phyloP scores from a whole-genome alignment of 2,329 filamentous ascomycete species.

The Grosmannia serpens region DNA sequence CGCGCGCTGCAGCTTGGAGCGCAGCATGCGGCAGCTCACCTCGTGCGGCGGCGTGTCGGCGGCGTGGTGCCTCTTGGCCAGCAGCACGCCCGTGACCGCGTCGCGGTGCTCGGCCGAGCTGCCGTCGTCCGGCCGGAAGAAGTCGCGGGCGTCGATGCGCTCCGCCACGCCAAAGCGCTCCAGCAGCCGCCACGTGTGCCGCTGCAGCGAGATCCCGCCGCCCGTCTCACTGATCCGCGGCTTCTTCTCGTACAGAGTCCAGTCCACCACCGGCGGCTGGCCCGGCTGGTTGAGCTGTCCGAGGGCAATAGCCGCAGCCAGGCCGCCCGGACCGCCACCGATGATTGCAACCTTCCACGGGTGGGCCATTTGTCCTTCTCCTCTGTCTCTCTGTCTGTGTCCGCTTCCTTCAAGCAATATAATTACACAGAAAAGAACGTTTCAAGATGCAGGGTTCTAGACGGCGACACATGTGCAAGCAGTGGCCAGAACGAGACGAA shows the following conservation, averaged over 20 bases:
- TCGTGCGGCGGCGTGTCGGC: conserved; percentile 15
- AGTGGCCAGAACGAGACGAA: background rate
- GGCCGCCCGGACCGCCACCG: conserved; percentile 12
- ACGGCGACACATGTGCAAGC: background rate
- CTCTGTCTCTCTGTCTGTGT: background rate
- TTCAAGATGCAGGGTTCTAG: background rate
- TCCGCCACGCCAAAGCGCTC: conserved; percentile 21
- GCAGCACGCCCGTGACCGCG: conserved; percentile 19
- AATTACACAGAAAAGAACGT: background rate
- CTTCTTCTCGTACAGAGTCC: conserved; percentile 16
- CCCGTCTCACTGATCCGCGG: conserved; percentile 22
- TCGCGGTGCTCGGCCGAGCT: conserved; percentile 19
- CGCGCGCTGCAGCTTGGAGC: conserved; percentile 33
- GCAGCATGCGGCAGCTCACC: conserved; percentile 17
- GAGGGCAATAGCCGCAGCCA: conserved; percentile 7
- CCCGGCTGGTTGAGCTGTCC: conserved; percentile 12
- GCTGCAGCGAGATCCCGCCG: conserved; percentile 24
- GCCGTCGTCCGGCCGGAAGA: conserved; percentile 17
- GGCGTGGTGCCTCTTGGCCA: conserved; percentile 14
- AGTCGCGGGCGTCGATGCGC: conserved; percentile 19
- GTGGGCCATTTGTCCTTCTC: background rate
- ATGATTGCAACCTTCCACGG: conserved; percentile 10
- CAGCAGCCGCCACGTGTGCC: conserved; percentile 24
- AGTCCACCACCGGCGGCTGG: conserved; percentile 19
- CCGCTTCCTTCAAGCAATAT: background rate